These are phyloP conservation scores for Senecio squalidus DNA, from an alignment of 140 eudicot species.

Conservation along the genomic window DNA sequence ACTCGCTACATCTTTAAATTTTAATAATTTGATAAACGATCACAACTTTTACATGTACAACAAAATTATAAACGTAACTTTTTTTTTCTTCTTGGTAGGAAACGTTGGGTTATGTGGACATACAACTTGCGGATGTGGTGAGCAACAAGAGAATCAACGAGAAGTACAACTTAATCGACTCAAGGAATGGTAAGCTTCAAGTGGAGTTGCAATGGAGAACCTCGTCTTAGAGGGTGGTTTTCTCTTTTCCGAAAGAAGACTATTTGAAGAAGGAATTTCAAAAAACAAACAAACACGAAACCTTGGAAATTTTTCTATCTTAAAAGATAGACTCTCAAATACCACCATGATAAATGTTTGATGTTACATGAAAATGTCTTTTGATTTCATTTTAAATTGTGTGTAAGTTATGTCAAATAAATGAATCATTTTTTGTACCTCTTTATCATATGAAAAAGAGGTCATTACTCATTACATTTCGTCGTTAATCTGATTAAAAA, in stretches of 20 bases:
- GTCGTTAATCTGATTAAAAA: too few relatives aligned
- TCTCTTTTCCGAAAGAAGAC: too few relatives aligned
- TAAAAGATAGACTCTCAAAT: not conserved
- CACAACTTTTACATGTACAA: too few relatives aligned
- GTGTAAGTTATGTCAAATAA: not conserved
- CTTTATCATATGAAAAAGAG: too few relatives aligned
- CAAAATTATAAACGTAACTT: not conserved
- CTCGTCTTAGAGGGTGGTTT: conserved; percentile 13
- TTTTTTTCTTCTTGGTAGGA: conserved; percentile 39
- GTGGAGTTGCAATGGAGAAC: conserved; percentile 95
- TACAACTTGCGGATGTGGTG: conserved; percentile 70
- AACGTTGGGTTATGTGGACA: conserved; percentile 75
- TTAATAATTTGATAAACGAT: too few relatives aligned
- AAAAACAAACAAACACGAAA: not conserved
- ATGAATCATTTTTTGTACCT: too few relatives aligned
- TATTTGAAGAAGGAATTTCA: too few relatives aligned
- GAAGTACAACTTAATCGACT: conserved; percentile 76
- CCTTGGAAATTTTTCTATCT: not conserved
- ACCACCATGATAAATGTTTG: not conserved
- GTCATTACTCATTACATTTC: too few relatives aligned
- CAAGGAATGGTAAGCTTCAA: conserved; percentile 85
- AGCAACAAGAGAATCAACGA: conserved; percentile 78
- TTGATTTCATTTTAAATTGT: not conserved
- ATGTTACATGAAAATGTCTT: not conserved
- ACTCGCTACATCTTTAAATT: too few relatives aligned